Conservation (phyloP, 768 basidiomycete species). For the Russula abietina region DNA sequence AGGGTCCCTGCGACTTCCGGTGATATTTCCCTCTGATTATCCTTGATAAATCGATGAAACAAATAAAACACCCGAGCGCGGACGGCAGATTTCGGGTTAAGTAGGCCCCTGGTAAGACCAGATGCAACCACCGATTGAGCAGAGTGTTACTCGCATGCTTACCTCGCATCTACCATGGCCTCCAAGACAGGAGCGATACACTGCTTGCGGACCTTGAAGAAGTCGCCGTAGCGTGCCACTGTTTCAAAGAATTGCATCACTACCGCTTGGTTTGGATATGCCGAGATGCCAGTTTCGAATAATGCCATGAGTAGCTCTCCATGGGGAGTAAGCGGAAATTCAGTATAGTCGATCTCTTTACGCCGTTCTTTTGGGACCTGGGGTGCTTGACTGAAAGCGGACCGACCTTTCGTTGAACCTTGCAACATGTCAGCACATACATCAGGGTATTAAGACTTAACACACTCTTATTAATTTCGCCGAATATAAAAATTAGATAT, state of each 20-base stretch:
- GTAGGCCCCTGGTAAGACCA: constrained; percentile 62
- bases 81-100: constrained; percentile 62
- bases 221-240: constrained; percentile 86
- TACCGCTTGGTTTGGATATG: constrained; percentile 80
- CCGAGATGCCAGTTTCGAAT: constrained; percentile 73
- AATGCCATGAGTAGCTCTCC: constrained; percentile 86
- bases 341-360: constrained; percentile 63
- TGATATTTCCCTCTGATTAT: constrained; percentile 71
- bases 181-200: constrained; percentile 83
- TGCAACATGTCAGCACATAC: constrained; percentile 14
- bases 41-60: constrained; percentile 87
- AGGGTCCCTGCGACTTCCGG: constrained; percentile 63
- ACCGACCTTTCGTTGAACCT: constrained; percentile 76
- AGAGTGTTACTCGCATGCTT: constrained; percentile 27
- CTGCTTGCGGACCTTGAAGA: constrained; percentile 90
- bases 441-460: not conserved
- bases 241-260: constrained; percentile 91
- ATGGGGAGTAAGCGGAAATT: constrained; percentile 79
- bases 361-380: constrained; percentile 60
- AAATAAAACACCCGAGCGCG: constrained; percentile 85
- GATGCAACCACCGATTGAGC: not conserved
- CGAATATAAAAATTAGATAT: constrained; percentile 91
- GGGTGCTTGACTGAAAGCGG: constrained; percentile 79
- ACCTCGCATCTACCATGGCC: constrained; percentile 83
- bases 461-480: constrained; percentile 87